phyloP scores from a whole-genome alignment of 345 rosid genomes.

The Hibiscus trionum region DNA sequence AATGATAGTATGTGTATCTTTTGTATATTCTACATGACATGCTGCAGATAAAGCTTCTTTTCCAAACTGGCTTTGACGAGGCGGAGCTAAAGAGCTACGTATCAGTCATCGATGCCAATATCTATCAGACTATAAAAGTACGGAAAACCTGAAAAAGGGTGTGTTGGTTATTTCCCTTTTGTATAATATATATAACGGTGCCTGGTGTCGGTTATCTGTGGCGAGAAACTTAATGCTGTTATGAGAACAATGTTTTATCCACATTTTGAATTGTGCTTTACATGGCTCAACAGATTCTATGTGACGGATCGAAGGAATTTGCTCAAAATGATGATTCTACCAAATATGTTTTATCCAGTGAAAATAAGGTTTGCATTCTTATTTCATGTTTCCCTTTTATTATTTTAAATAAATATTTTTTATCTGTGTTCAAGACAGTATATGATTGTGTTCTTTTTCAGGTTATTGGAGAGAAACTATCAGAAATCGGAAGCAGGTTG shows the following conservation, averaged over 20 bases:
- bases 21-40: neutral
- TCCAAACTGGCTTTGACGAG: slow-evolving; percentile 98
- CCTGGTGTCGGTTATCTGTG: slow-evolving; percentile 19
- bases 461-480: slow-evolving; percentile 73
- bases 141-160: slow-evolving; percentile 59
- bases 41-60: slow-evolving; percentile 83
- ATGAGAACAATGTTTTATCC: neutral
- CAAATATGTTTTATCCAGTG: slow-evolving; percentile 54
- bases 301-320: slow-evolving; percentile 95
- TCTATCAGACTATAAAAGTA: slow-evolving; percentile 99
- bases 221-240: neutral
- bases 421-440: slow-evolving; percentile 5
- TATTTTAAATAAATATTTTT: neutral
- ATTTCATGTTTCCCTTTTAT: neutral
- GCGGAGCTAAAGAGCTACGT: slow-evolving; percentile 78
- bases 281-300: slow-evolving; percentile 57
- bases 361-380: slow-evolving; percentile 52
- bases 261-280: slow-evolving; percentile 10
- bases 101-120: slow-evolving; percentile 92
- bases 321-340: slow-evolving; percentile 70
- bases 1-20: slow-evolving; percentile 2
- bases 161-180: slow-evolving; percentile 65
- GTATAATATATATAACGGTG: slow-evolving; percentile 15
- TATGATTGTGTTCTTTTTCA: slow-evolving; percentile 23
- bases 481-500: slow-evolving; percentile 72